These are phyloP conservation scores for Emydomyces testavorans DNA, from an alignment of 2,329 filamentous ascomycete species.

Conservation along the genomic window DNA sequence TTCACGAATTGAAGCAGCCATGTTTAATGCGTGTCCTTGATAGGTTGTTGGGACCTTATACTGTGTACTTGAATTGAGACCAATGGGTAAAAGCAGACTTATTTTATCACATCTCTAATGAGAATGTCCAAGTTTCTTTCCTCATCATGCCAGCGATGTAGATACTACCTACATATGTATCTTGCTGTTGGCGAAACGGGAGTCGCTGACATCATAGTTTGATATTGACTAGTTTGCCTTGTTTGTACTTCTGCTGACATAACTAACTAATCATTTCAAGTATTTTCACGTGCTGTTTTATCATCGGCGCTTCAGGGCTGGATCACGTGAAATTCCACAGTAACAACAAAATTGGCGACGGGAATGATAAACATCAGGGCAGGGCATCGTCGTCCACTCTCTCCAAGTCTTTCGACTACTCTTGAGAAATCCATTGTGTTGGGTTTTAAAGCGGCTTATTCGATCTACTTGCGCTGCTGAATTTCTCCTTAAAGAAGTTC, in stretches of 20 bases:
- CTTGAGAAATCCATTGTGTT: background rate
- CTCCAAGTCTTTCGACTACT: background rate
- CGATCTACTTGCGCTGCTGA: background rate
- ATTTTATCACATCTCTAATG: too few relatives aligned
- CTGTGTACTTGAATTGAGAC: too few relatives aligned
- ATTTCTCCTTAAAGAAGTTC: background rate
- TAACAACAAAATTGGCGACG: slow-evolving; percentile 10
- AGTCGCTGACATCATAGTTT: slow-evolving; percentile 12
- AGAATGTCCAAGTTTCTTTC: too few relatives aligned
- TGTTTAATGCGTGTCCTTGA: background rate
- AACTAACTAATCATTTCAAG: too few relatives aligned
- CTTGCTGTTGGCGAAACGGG: background rate
- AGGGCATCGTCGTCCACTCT: background rate
- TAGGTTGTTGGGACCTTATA: background rate
- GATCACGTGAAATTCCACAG: slow-evolving; percentile 1
- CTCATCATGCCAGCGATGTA: background rate
- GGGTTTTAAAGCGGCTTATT: background rate
- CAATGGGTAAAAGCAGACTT: too few relatives aligned
- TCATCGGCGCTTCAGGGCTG: too few relatives aligned
- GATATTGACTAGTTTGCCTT: slow-evolving; percentile 5
- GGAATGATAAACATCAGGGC: slow-evolving; percentile 5
- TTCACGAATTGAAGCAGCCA: slow-evolving; percentile 12
- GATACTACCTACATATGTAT: background rate
- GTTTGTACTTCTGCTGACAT: background rate
- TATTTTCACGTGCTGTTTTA: too few relatives aligned